Evolutionary conservation across 495 filamentous ascomycete genomes (phyloP), one percentile per base, ranked within the genome.

Genomic region (Penicillium soppii): DNA sequence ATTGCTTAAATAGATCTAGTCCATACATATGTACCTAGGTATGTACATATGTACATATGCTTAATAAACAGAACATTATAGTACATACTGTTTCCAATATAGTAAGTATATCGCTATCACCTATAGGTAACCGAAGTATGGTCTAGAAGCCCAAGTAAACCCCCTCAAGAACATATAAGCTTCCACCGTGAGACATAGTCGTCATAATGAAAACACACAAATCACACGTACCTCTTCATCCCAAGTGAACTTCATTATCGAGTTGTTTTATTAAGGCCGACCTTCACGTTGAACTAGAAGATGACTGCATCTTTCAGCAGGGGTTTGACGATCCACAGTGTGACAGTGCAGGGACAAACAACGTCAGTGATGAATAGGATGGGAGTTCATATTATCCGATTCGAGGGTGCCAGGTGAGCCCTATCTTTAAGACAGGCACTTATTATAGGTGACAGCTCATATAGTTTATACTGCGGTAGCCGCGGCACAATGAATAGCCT

Each of bases 341-440:
- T 32, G 26, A 49, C 47, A 13, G 23, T 12, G 19, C 37, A 49
- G 13, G 47, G 47, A 30, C 38, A 12, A 16, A 40, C 17, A 21
- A 36, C 47, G 27, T 49, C 26, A 49, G 30, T 25, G 26, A 30
- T 16, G 46, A 40, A 49, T 40, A 40, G 46, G 46, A 49, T 40
- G 33, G 13, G 17, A 49, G 21, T 41, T 21, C 26, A 40, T 49
- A 49, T 49, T 36, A 49, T 49, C 47, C 47, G 47, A 49, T 49
- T 49, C 47, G 47, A 49, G 38, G 47, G 15, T 16, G 37, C 15
- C 10, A 16, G 8, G 26, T 29, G 7, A 16, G 36, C 47, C 47
- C 19, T 40, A 36, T 49, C n/a, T 36, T 33, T 41, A 27, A 21
- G 3, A 39, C 21, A 27, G 33, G 19, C 26, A 13, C 16, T 3